Evolutionary conservation across 768 basidiomycete species (phyloP).

Genomic region (Leccinum aurantiacum): DNA sequence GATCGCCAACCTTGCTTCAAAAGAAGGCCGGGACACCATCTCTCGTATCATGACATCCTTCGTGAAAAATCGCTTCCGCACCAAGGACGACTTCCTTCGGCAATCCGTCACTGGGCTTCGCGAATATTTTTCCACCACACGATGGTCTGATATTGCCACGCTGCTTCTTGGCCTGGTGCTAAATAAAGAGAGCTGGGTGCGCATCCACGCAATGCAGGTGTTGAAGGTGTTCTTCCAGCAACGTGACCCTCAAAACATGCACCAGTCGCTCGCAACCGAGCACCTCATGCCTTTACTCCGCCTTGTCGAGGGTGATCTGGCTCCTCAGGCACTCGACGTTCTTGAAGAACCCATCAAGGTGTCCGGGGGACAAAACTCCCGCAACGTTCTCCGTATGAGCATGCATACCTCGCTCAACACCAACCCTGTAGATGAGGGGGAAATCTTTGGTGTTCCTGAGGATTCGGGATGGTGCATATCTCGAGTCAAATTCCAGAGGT

Average conservation of each 20-base stretch:
- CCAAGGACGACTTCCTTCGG: constrained; percentile 89
- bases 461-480: constrained; percentile 88
- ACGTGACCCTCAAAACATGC: constrained; percentile 70
- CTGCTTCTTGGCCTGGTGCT: constrained; percentile 84
- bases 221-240: constrained; percentile 88
- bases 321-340: constrained; percentile 86
- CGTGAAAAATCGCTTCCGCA: constrained; percentile 82
- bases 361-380: constrained; percentile 72
- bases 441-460: constrained; percentile 79
- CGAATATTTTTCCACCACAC: constrained; percentile 75
- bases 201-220: constrained; percentile 81
- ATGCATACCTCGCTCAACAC: constrained; percentile 59
- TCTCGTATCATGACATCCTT: constrained; percentile 88
- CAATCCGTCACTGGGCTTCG: constrained; percentile 84
- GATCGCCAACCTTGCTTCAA: constrained; percentile 68
- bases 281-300: constrained; percentile 88
- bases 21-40: constrained; percentile 75
- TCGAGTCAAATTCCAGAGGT: constrained; percentile 57
- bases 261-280: constrained; percentile 78
- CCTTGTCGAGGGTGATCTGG: constrained; percentile 83
- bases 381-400: constrained; percentile 90
- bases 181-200: constrained; percentile 80
- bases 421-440: constrained; percentile 54
- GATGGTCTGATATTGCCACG: constrained; percentile 81
- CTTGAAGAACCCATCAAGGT: constrained; percentile 87